These are phyloP conservation scores for Vitis hybrid DNA, from an alignment of 177 flowering plant genomes.

Conservation along the genomic window DNA sequence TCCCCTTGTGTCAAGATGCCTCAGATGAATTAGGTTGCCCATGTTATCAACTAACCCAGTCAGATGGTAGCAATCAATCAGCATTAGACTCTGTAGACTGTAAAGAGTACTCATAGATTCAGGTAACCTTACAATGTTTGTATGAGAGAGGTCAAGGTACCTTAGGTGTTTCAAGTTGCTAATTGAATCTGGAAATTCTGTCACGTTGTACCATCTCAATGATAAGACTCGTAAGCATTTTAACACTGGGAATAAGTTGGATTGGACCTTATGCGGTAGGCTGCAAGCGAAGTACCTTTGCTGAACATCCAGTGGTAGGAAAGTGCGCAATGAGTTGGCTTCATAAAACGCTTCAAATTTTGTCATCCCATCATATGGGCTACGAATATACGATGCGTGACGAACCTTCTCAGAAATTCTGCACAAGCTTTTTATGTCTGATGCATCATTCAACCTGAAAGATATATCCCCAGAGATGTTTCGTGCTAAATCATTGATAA, in stretches of 20 bases:
- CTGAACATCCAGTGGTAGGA: conserved; percentile 9
- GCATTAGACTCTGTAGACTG: conserved; percentile 9
- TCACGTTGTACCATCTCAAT: background rate
- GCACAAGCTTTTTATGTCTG: too few species aligned
- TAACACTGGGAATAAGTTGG: conserved; percentile 7
- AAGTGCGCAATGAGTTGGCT: conserved; percentile 10
- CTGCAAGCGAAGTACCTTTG: background rate
- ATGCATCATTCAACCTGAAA: too few species aligned
- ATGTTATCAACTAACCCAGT: background rate
- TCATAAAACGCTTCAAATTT: conserved; percentile 2
- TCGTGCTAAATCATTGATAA: background rate
- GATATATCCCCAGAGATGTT: too few species aligned
- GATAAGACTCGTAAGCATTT: conserved; percentile 7
- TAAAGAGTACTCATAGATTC: background rate
- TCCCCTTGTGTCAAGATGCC: conserved; percentile 11
- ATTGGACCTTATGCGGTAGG: background rate
- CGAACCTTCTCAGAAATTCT: background rate
- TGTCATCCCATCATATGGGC: background rate
- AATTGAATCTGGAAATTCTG: conserved; percentile 3
- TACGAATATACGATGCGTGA: conserved; percentile 12
- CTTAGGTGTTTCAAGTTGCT: conserved; percentile 16
- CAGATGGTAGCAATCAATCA: background rate
- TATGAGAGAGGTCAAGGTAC: conserved; percentile 10
- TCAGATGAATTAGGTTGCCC: conserved; percentile 17
- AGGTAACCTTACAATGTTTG: conserved; percentile 11